These are phyloP conservation scores for Neurospora discreta DNA, from an alignment of 495 filamentous ascomycete genomes.

Conservation along the genomic window DNA sequence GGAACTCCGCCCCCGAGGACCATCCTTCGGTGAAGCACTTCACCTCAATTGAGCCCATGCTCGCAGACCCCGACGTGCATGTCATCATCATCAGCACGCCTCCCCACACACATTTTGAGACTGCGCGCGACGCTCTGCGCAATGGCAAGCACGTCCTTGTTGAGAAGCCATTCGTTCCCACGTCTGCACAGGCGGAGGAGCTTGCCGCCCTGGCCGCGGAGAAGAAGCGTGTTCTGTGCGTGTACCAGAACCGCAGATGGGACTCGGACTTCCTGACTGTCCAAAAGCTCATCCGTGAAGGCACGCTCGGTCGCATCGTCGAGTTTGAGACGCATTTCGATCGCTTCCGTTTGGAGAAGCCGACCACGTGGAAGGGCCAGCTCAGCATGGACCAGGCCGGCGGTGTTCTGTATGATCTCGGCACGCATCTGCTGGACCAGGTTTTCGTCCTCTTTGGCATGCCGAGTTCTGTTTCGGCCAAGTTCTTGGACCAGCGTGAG, in stretches of 20 bases:
- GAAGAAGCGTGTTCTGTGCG: conserved; percentile 52
- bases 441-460: conserved; percentile 66
- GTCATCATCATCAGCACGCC: conserved; percentile 66
- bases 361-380: conserved; percentile 57
- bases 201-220: conserved; percentile 55
- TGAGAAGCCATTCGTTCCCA: conserved; percentile 84
- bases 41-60: conserved; percentile 48
- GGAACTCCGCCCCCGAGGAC: conserved; percentile 59
- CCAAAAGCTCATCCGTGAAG: conserved; percentile 44
- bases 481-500: conserved; percentile 56
- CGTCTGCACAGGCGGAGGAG: conserved; percentile 55
- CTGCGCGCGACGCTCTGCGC: conserved; percentile 56
- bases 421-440: conserved; percentile 77
- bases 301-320: conserved; percentile 53
- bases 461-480: conserved; percentile 56
- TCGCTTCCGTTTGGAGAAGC: conserved; percentile 52
- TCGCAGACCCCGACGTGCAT: conserved; percentile 55
- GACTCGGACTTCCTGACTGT: conserved; percentile 80
- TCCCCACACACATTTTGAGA: conserved; percentile 61
- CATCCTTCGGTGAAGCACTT: conserved; percentile 55
- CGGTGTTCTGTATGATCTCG: conserved; percentile 71
- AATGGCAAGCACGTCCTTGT: conserved; percentile 75
- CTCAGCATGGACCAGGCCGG: conserved; percentile 52
- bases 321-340: conserved; percentile 78
- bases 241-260: conserved; percentile 84